Conservation (phyloP, 2,329 filamentous ascomycete genomes). For the Thelonectria blattea region DNA sequence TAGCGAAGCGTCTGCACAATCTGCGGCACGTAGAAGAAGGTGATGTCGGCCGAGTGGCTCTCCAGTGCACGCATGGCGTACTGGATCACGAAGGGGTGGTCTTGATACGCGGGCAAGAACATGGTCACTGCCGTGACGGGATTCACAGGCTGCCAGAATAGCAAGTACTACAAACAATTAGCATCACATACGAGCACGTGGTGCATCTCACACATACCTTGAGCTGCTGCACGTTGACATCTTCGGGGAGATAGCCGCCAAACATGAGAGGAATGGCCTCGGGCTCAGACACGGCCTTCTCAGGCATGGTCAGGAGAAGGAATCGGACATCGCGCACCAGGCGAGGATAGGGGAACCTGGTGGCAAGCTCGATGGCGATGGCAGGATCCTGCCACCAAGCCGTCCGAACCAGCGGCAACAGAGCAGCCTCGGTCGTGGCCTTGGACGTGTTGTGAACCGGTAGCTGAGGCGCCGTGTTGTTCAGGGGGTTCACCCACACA, state of each 20-base stretch:
- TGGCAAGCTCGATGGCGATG: conserved; percentile 83
- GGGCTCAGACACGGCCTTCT: conserved; percentile 80
- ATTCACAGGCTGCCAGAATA: conserved; percentile 93
- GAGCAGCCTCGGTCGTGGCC: conserved; percentile 49
- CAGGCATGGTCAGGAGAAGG: conserved; percentile 81
- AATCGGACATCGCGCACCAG: conserved; percentile 78
- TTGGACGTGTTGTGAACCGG: conserved; percentile 50
- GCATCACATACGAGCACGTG: conserved; percentile 4
- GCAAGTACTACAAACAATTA: conserved; percentile 67
- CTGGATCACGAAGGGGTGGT: conserved; percentile 92
- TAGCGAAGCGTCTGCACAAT: conserved; percentile 96
- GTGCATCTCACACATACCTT: conserved; percentile 61
- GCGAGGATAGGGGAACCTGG: conserved; percentile 77
- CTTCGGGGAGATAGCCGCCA: conserved; percentile 74
- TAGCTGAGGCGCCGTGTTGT: conserved; percentile 54
- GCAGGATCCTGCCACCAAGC: conserved; percentile 88
- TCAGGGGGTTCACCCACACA: conserved; percentile 89
- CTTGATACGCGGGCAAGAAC: conserved; percentile 88
- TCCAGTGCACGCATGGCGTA: conserved; percentile 96
- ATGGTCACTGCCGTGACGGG: conserved; percentile 92
- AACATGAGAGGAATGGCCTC: conserved; percentile 85
- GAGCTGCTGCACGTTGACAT: conserved; percentile 80
- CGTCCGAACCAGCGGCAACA: conserved; percentile 72
- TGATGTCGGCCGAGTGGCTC: conserved; percentile 93
- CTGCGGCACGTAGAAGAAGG: conserved; percentile 98